A percentile compares a stretch with the other conserved stretches of the same genome.
These are phyloP conservation scores for Calamus simplicifolius DNA, from an alignment of 176 grass and related monocot genomes.

Conservation along the genomic window DNA sequence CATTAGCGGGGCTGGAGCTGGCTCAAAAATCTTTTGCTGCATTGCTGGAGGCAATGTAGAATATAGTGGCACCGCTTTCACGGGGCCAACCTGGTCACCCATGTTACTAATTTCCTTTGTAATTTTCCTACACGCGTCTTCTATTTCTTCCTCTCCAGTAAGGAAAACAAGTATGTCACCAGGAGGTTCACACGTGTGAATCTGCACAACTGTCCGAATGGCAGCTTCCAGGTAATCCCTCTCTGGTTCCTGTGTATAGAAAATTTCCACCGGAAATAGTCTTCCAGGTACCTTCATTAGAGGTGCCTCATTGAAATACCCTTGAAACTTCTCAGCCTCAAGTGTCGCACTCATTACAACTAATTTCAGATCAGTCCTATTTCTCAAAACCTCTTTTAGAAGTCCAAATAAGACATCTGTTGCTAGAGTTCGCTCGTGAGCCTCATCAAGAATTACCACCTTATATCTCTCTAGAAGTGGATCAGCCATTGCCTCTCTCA, in stretches of 20 bases:
- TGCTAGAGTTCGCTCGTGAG: conserved; percentile 85
- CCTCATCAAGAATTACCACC: conserved; percentile 95
- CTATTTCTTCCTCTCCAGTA: conserved; percentile 98
- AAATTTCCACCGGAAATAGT: conserved; percentile 86
- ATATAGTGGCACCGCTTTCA: conserved; percentile 87
- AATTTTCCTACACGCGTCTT: conserved; percentile 91
- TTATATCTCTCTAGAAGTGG: conserved; percentile 93
- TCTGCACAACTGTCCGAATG: conserved; percentile 87
- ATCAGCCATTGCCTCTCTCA: conserved; percentile 98
- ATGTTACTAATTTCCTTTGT: conserved; percentile 86
- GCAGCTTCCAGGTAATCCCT: conserved; percentile 96
- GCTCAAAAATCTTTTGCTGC: conserved; percentile 98
- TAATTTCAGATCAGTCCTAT: conserved; percentile 80
- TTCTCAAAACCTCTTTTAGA: conserved; percentile 81
- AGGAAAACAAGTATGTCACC: conserved; percentile 98
- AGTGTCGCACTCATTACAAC: conserved; percentile 97
- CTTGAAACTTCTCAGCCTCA: conserved; percentile 90
- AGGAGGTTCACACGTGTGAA: conserved; percentile 68
- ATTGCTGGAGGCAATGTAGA: conserved; percentile 72
- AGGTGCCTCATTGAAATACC: conserved; percentile 68
- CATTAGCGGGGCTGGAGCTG: conserved; percentile 55
- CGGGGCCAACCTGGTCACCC: conserved; percentile 88
- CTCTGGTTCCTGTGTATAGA: conserved; percentile 96
- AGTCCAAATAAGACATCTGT: conserved; percentile 95
- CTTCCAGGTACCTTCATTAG: conserved; percentile 89